Base-by-base conservation (phyloP, 2,329 filamentous ascomycete genomes). In the Geosmithia putterillii region DNA sequence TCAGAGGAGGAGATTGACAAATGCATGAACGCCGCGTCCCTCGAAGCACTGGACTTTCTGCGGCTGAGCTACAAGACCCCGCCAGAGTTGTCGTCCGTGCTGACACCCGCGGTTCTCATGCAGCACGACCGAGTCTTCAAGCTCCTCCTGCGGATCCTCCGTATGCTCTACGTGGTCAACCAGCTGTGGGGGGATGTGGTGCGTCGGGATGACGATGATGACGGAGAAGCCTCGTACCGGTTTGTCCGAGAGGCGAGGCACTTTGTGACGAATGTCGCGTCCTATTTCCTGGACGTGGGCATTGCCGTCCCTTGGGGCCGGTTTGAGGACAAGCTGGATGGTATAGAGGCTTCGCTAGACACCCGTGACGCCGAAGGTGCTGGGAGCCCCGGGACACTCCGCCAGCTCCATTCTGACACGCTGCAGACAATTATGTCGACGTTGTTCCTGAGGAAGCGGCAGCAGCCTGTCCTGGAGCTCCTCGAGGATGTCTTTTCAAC, bases 1-100 rank as follows among this genome's bases (percentile, higher is more conserved):
- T 74, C 80, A 0, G 70, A 79, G 7, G 80, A 82, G 40, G 88
- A 95, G 51, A 85, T 95, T 40, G 77, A 87, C 42, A 79, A 74
- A 48, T 90, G 88, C 59, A 81, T 94, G 70, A 77, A 96, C 52
- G 81, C 87, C 0, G 75, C 86, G 55, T 83, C 82, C 0, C 72
- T 96, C 17, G 81, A 90, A 56, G 92, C 92, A 0, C 70, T 96
- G n/a, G 92, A 96, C 60, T 96, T 98, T 54, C 69, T 98, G 15
- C 79, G 86, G 2, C 66, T 98, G 7, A 83, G 88, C 39, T 96
- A 95, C 62, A 84, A 82, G 36, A 73, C 88, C 0, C 83, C 88
- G 0, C 60, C 74, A 1, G 77, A 86, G 1, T 67, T 96, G 1
- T 71, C 80, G 36, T 69, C 79, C 0, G 72, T 96, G 47, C 80